Percentiles rank a stretch among this genome's conserved stretches.
phyloP scores from a whole-genome alignment of 768 basidiomycete species.

The Lactifluus piperatus region DNA sequence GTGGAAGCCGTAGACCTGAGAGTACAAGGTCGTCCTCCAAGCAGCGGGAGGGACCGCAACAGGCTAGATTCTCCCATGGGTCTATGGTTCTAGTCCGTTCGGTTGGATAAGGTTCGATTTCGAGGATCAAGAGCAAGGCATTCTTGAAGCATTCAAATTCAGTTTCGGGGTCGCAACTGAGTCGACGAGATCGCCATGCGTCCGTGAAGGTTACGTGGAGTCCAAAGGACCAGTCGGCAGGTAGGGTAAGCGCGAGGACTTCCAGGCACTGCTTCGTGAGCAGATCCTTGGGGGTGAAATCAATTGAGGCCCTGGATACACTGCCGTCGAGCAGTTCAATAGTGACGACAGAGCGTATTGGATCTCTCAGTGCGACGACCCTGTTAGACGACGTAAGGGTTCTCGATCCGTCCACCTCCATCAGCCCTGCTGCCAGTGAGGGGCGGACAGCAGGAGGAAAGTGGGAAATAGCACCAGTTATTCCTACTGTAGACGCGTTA shows the following conservation, averaged over 20 bases:
- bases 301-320: slow-evolving; percentile 38
- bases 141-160: slow-evolving; percentile 50
- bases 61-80: slow-evolving; percentile 43
- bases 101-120: slow-evolving; percentile 22
- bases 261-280: slow-evolving; percentile 54
- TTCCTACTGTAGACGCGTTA: slow-evolving; percentile 21
- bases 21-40: slow-evolving; percentile 57
- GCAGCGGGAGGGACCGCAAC: slow-evolving; percentile 35
- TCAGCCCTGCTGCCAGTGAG: background rate
- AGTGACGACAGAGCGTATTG: slow-evolving; percentile 43
- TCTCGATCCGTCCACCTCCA: slow-evolving; percentile 15
- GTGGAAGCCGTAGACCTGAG: slow-evolving; percentile 34
- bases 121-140: slow-evolving; percentile 44
- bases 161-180: slow-evolving; percentile 35
- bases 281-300: slow-evolving; percentile 45
- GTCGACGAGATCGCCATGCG: slow-evolving; percentile 43
- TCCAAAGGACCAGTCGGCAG: slow-evolving; percentile 44
- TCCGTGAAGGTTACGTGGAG: slow-evolving; percentile 50
- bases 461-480: background rate
- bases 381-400: slow-evolving; percentile 14
- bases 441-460: background rate
- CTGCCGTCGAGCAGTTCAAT: slow-evolving; percentile 46
- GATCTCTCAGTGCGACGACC: slow-evolving; percentile 40
- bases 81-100: slow-evolving; percentile 4
- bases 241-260: slow-evolving; percentile 52